Percentiles rank a stretch among this genome's conserved stretches.
Conservation (phyloP, 2,329 filamentous ascomycete genomes). For the Clonostachys chloroleuca region DNA sequence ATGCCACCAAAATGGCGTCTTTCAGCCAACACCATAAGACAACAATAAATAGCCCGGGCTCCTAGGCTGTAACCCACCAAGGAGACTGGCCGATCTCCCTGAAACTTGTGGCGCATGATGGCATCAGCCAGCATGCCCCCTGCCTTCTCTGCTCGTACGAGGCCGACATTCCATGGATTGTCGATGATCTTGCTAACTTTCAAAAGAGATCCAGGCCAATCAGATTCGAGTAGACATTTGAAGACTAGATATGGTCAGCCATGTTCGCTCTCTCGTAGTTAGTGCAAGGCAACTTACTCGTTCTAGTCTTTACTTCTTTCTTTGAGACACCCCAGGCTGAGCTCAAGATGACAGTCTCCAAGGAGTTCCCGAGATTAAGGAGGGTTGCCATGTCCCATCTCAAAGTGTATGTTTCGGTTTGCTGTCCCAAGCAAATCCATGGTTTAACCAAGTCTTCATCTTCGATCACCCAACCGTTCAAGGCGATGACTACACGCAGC, state of each 20-base stretch:
- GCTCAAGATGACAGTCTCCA: slow-evolving; percentile 73
- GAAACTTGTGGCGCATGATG: slow-evolving; percentile 69
- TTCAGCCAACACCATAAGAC: slow-evolving; percentile 74
- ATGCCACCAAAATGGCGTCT: slow-evolving; percentile 80
- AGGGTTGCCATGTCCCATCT: slow-evolving; percentile 80
- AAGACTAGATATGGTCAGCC: slow-evolving; percentile 34
- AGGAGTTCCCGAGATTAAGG: slow-evolving; percentile 70
- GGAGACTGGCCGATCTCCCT: slow-evolving; percentile 77
- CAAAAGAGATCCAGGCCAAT: slow-evolving; percentile 59
- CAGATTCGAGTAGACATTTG: slow-evolving; percentile 49
- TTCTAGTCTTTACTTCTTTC: slow-evolving; percentile 38
- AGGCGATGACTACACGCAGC: slow-evolving; percentile 76
- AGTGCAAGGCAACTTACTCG: slow-evolving; percentile 30
- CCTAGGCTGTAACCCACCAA: slow-evolving; percentile 81
- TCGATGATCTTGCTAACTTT: slow-evolving; percentile 73
- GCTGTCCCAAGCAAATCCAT: slow-evolving; percentile 71
- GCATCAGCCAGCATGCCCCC: slow-evolving; percentile 73
- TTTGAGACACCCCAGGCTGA: slow-evolving; percentile 73
- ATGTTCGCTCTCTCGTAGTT: not conserved
- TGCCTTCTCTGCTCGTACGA: slow-evolving; percentile 70
- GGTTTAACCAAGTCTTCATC: slow-evolving; percentile 65
- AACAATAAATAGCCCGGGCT: slow-evolving; percentile 79
- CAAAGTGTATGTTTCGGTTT: slow-evolving; percentile 77
- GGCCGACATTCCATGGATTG: slow-evolving; percentile 75
- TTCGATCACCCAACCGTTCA: slow-evolving; percentile 76